phyloP scores from a whole-genome alignment of 352 stramenopile genomes.

The Phytophthora agathidicida region DNA sequence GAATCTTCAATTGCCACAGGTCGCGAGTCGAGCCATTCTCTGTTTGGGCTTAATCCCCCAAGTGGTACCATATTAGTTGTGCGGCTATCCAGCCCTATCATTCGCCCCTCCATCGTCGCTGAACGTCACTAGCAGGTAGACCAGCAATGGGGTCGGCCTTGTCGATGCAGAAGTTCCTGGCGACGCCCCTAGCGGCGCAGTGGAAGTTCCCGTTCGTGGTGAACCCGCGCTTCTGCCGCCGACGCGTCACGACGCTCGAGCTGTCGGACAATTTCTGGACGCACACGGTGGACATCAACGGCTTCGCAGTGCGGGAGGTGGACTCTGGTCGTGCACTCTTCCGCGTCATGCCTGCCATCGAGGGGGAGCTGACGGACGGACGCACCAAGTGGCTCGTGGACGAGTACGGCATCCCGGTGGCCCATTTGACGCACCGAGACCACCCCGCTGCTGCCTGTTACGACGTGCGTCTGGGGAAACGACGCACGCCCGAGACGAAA shows the following conservation, averaged over 20 bases:
- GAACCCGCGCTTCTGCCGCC: slow-evolving; percentile 45
- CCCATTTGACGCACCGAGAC: slow-evolving; percentile 24
- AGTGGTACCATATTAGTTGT: too few relatives aligned
- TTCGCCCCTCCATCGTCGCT: background rate
- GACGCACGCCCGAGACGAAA: slow-evolving; percentile 21
- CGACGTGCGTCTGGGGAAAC: slow-evolving; percentile 46
- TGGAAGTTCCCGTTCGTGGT: slow-evolving; percentile 54
- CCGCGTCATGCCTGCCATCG: slow-evolving; percentile 33
- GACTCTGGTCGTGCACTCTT: slow-evolving; percentile 34
- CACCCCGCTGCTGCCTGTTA: slow-evolving; percentile 26
- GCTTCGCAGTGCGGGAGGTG: slow-evolving; percentile 39
- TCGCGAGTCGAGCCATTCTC: background rate
- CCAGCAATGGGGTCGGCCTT: slow-evolving; percentile 23
- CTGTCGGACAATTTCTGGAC: slow-evolving; percentile 52
- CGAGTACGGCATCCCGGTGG: slow-evolving; percentile 43
- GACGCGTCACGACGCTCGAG: slow-evolving; percentile 39
- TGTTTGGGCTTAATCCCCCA: too few relatives aligned
- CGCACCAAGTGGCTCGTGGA: slow-evolving; percentile 50
- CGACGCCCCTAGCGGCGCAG: slow-evolving; percentile 37
- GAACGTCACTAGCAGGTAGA: background rate
- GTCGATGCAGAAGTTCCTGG: slow-evolving; percentile 43
- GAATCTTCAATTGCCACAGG: background rate
- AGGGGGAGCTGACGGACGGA: slow-evolving; percentile 25
- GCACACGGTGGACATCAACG: slow-evolving; percentile 33
- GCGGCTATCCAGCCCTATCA: slow-evolving; percentile 1